Conservation (phyloP, 2,329 filamentous ascomycete species). For the Calonectria pseudoturangicola region DNA sequence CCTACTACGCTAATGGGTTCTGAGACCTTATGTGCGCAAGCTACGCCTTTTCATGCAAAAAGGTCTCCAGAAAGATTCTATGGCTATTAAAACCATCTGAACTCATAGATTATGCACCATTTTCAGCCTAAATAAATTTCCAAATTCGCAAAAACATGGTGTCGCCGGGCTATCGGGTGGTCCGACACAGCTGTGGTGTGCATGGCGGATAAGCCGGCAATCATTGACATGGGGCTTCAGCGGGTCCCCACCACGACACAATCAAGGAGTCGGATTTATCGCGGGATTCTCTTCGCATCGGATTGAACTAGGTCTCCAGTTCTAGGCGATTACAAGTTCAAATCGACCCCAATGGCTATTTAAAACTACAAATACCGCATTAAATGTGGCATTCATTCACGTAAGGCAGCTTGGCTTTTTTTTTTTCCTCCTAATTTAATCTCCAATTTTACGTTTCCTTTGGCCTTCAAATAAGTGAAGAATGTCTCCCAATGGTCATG, state of each 20-base stretch:
- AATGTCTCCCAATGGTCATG: conserved; percentile 43
- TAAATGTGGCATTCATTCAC: not conserved
- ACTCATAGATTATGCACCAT: not conserved
- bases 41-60: too few species aligned
- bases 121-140: too few species aligned
- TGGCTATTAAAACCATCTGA: not conserved
- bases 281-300: not conserved
- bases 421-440: too few species aligned
- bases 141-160: too few species aligned
- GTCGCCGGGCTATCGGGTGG: not conserved
- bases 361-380: not conserved
- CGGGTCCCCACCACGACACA: not conserved
- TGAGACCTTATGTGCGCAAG: not conserved
- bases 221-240: not conserved
- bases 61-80: too few species aligned
- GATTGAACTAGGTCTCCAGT: not conserved
- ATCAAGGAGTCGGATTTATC: not conserved
- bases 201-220: conserved; percentile 10
- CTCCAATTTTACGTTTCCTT: not conserved
- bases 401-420: not conserved
- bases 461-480: not conserved
- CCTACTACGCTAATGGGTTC: not conserved
- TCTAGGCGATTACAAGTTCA: not conserved
- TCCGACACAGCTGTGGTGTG: not conserved
- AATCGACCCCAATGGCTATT: not conserved